Evolutionary conservation across 148 eudicot genomes (phyloP).

Genomic region (Talinum fruticosum): DNA sequence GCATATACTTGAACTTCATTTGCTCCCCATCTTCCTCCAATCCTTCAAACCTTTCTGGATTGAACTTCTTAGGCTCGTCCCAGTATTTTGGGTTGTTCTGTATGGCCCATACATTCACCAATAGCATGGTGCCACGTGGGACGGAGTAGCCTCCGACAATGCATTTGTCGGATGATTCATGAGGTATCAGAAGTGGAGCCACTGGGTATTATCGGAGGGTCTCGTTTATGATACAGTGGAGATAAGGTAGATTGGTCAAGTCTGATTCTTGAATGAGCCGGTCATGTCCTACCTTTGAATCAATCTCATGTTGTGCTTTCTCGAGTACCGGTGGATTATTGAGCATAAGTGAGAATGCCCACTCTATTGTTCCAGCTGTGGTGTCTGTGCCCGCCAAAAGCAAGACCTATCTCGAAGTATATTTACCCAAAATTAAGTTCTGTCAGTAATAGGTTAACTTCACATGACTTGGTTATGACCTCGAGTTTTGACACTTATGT

Average conservation of each 20-base stretch:
- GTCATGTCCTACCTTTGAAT: constrained; percentile 17
- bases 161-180: constrained; percentile 31
- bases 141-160: constrained; percentile 25
- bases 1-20: constrained; percentile 34
- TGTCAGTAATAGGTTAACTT: no score
- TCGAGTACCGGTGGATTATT: constrained; percentile 30
- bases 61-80: constrained; percentile 31
- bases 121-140: constrained; percentile 36
- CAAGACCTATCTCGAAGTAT: constrained; percentile 21
- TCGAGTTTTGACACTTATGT: no score
- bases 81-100: constrained; percentile 36
- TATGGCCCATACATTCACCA: constrained; percentile 41
- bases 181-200: constrained; percentile 36
- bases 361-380: constrained; percentile 35
- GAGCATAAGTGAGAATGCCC: constrained; percentile 39
- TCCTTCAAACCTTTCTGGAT: constrained; percentile 41
- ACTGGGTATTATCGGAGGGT: constrained; percentile 36
- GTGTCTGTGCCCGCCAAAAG: constrained; percentile 38
- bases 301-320: constrained; percentile 34
- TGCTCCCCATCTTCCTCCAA: constrained; percentile 20
- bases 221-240: constrained; percentile 29
- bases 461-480: no score
- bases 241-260: constrained; percentile 26
- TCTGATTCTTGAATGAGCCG: constrained; percentile 31
- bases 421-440: background rate